These are phyloP conservation scores for Phellinidium pouzarii DNA, from an alignment of 1,284 basidiomycete genomes.

Conservation along the genomic window DNA sequence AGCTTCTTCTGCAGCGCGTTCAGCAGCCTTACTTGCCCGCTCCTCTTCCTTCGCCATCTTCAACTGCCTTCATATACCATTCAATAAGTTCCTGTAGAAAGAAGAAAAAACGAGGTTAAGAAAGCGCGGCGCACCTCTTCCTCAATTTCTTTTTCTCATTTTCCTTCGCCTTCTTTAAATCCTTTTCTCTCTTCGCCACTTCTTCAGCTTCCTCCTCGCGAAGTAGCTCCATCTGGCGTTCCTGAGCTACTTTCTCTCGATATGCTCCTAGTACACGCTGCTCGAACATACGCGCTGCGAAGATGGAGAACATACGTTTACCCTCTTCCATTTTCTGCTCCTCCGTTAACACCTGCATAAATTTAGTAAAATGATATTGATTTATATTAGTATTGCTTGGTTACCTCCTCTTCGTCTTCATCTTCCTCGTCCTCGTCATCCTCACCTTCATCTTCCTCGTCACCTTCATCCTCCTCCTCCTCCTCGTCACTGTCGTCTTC, in stretches of 20 bases:
- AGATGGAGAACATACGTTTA: slow-evolving; percentile 99
- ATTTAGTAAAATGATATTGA: slow-evolving; percentile 13
- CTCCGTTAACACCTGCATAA: slow-evolving; percentile 61
- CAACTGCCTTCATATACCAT: slow-evolving; percentile 57
- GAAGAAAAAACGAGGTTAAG: slow-evolving; percentile 16
- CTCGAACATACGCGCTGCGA: slow-evolving; percentile 99
- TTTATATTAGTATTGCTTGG: slow-evolving; percentile 19
- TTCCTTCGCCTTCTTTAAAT: slow-evolving; percentile 65
- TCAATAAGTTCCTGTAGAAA: slow-evolving; percentile 11
- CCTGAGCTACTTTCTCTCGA: slow-evolving; percentile 87
- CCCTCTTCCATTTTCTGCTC: slow-evolving; percentile 98
- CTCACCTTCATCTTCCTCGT: slow-evolving; percentile 37
- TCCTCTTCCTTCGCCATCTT: slow-evolving; percentile 92
- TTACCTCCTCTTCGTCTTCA: slow-evolving; percentile 35
- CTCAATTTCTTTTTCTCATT: slow-evolving; percentile 99
- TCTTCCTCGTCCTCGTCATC: slow-evolving; percentile 39
- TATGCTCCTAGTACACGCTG: slow-evolving; percentile 93
- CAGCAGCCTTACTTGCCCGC: slow-evolving; percentile 70
- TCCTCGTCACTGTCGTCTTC: slow-evolving; percentile 49
- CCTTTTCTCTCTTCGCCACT: slow-evolving; percentile 84
- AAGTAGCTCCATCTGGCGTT: slow-evolving; percentile 80
- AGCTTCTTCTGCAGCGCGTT: slow-evolving; percentile 76
- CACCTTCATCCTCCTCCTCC: slow-evolving; percentile 44
- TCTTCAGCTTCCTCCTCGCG: slow-evolving; percentile 90
- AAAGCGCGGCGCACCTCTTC: slow-evolving; percentile 56